Conservation (phyloP, 257 asterid species). For the Plantago elongata region DNA sequence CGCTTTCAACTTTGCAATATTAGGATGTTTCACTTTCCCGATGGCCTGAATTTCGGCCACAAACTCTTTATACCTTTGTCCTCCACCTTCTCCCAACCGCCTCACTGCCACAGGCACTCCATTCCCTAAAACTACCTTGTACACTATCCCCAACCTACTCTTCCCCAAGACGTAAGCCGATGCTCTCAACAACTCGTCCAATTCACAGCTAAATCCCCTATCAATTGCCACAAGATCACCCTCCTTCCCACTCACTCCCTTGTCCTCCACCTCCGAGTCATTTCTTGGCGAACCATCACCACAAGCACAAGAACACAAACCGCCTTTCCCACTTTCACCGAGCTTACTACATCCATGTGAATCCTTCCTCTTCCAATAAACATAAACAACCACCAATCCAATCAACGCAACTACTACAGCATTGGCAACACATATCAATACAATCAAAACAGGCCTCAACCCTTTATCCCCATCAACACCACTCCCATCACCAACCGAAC, state of each 20-base stretch:
- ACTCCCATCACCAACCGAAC: constrained; percentile 24
- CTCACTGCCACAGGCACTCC: constrained; percentile 93
- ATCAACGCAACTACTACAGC: constrained; percentile 74
- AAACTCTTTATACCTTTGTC: constrained; percentile 86
- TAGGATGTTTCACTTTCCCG: constrained; percentile 86
- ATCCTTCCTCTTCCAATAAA: constrained; percentile 86
- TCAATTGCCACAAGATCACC: constrained; percentile 93
- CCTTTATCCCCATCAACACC: constrained; percentile 37
- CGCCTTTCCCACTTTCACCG: constrained; percentile 54
- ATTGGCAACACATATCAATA: constrained; percentile 69
- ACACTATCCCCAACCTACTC: constrained; percentile 92
- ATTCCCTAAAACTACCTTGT: constrained; percentile 91
- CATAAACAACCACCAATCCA: constrained; percentile 65
- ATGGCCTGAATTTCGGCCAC: constrained; percentile 85
- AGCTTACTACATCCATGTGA: constrained; percentile 85
- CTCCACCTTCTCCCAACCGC: constrained; percentile 94
- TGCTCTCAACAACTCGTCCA: constrained; percentile 91
- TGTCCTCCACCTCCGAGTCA: constrained; percentile 74
- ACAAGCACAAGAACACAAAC: constrained; percentile 56
- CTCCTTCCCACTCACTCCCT: constrained; percentile 64
- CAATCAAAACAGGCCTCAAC: constrained; percentile 66
- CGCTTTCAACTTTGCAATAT: constrained; percentile 80
- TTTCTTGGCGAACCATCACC: constrained; percentile 39
- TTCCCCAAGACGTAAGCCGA: constrained; percentile 96
- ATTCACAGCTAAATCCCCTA: constrained; percentile 79